A percentile compares a stretch with the other conserved stretches of the same genome.
phyloP scores from a whole-genome alignment of 176 grass and related monocot species.

The Oryza coarctata region DNA sequence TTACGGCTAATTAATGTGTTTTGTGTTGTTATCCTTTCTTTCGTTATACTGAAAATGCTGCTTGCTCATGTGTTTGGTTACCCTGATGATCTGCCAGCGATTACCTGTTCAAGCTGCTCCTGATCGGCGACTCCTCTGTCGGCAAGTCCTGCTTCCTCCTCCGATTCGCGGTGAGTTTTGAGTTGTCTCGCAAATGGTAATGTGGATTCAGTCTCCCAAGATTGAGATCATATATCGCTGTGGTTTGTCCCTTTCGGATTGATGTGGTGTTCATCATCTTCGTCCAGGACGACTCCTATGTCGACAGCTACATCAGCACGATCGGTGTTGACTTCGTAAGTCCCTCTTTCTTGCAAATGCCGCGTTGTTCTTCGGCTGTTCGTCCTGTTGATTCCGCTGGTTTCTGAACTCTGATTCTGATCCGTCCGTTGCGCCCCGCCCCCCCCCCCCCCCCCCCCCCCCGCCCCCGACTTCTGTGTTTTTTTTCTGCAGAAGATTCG shows the following conservation, averaged over 20 bases:
- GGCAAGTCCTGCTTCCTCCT: conserved; percentile 82
- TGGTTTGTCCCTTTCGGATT: neutral
- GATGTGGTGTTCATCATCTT: neutral
- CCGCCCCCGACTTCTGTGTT: too few species aligned
- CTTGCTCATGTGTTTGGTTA: neutral
- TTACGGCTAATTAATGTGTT: neutral
- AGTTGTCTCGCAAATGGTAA: neutral
- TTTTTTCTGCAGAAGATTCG: conserved; percentile 80
- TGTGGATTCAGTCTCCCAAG: neutral
- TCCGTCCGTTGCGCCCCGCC: neutral
- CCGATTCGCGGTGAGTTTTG: conserved; percentile 62
- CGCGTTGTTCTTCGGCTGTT: neutral
- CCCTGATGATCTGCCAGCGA: conserved; percentile 25
- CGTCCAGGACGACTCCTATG: conserved; percentile 65
- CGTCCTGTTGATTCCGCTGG: neutral
- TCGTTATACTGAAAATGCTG: neutral
- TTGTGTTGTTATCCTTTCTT: neutral
- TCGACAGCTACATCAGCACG: conserved; percentile 79
- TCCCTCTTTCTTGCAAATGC: neutral
- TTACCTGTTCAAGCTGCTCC: conserved; percentile 83
- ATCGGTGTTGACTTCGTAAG: conserved; percentile 82
- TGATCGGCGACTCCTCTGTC: conserved; percentile 79
- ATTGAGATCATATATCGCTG: neutral
- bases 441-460: too few species aligned
- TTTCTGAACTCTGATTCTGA: neutral